phyloP scores from a whole-genome alignment of 805 yeast genomes.

The Candida insectalens region DNA sequence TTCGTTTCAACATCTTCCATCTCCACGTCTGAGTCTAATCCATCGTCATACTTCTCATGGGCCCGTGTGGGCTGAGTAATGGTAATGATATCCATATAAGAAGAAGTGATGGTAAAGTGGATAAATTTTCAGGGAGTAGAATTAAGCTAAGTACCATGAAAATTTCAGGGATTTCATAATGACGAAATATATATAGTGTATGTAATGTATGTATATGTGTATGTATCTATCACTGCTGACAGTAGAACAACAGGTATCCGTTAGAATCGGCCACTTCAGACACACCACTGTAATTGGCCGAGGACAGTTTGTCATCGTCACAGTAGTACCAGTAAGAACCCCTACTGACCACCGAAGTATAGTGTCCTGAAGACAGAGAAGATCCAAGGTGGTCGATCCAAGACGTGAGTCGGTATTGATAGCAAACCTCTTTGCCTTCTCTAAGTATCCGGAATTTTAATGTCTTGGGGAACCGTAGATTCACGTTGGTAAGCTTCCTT shows the following conservation, averaged over 20 bases:
- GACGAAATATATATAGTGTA: too few relatives aligned
- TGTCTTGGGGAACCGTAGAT: constrained; percentile 15
- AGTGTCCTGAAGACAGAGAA: constrained; percentile 63
- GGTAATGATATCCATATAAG: constrained; percentile 13
- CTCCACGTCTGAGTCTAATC: constrained; percentile 15
- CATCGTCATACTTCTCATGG: constrained; percentile 6
- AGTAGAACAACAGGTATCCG: constrained; percentile 65
- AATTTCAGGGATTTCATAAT: too few relatives aligned
- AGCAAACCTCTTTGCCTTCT: constrained; percentile 14
- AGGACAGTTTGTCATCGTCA: constrained; percentile 57
- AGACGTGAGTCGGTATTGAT: constrained; percentile 46
- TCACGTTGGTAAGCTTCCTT: constrained; percentile 16
- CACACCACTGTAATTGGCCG: constrained; percentile 27
- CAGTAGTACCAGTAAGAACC: constrained; percentile 59
- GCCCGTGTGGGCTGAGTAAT: constrained; percentile 15
- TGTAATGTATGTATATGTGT: background rate
- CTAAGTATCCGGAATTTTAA: constrained; percentile 33
- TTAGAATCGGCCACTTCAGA: constrained; percentile 35
- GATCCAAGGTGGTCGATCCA: constrained; percentile 62
- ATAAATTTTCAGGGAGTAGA: too few relatives aligned
- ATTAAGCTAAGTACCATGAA: too few relatives aligned
- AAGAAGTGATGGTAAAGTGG: background rate
- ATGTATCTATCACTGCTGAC: constrained; percentile 3
- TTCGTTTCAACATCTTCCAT: constrained; percentile 11
- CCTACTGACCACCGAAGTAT: constrained; percentile 53